Evolutionary conservation across 495 filamentous ascomycete genomes (phyloP), one percentile per base, ranked within the genome.

Genomic region (Podospora pseudopauciseta): DNA sequence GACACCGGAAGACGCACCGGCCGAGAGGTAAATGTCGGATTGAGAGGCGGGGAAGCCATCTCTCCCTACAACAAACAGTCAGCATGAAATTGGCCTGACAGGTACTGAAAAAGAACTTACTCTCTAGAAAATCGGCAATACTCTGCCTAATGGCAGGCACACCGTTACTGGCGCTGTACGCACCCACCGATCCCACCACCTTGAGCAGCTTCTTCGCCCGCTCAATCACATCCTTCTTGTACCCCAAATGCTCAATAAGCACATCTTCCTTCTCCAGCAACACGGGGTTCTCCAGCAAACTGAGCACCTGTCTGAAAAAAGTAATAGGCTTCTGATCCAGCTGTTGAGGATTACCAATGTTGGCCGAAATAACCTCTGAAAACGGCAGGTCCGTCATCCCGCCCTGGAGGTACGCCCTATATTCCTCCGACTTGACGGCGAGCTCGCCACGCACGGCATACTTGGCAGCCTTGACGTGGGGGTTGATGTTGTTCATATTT

Each of bases 261-360:
- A 87, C 87, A 70, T 93, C 87, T 72, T 91, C 85, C 68, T 93
- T 87, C 73, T 97, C 86, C 64, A 99, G 82, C 9, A 99, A 83
- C 58, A 79, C 70, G 3, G 95, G 95, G 83, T 97, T 92, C 81
- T 99, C 95, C 65, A 99, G 83, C 61, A 99, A 80, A 83, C 93
- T 97, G 75, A 96, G 85, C 13, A 98, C 96, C 81, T 99, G 96
- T 66, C 95, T 89, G 89, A 99, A 96, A 86, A 96, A 99, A 71
- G 94, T 98, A 75, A 99, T 93, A 72, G 95, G 95, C 84, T 97
- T 95, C 84, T 99, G 95, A 80, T 96, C 95, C 65, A 99, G 89
- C 80, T 98, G 96, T 77, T 99, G 95, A 6, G 96, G 95, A 82
- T 99, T 99, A 71, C 96, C 95, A 76, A 99, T 99, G 80, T 99